Conservation (phyloP, 495 filamentous ascomycete genomes). For the Cairneyella variabilis region DNA sequence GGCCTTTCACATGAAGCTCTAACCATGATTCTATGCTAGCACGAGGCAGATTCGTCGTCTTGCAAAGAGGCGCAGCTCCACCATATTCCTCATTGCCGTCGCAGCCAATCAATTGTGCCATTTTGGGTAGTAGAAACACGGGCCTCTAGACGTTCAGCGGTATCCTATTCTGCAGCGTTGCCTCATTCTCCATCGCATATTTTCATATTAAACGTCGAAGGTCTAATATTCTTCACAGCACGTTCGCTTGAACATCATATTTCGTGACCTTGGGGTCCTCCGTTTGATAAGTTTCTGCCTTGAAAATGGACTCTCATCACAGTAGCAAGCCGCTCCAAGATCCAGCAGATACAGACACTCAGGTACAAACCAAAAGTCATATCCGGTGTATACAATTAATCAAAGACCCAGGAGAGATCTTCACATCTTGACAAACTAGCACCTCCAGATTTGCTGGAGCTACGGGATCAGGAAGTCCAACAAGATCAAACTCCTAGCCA, state of each 20-base stretch:
- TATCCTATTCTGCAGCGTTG: too few relatives aligned
- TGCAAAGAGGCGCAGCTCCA: too few relatives aligned
- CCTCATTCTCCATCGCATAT: neutral
- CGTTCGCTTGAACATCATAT: neutral
- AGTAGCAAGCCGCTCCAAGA: neutral
- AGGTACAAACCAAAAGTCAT: neutral
- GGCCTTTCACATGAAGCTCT: too few relatives aligned
- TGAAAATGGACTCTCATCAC: neutral
- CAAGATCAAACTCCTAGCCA: neutral
- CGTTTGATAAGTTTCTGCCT: neutral
- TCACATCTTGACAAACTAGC: neutral
- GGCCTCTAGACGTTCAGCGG: too few relatives aligned
- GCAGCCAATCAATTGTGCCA: too few relatives aligned
- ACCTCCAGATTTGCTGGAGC: neutral
- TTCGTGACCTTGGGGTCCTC: neutral
- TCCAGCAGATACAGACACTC: neutral
- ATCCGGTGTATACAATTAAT: neutral
- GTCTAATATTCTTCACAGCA: neutral
- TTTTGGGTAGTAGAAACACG: too few relatives aligned
- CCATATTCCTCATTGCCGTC: too few relatives aligned
- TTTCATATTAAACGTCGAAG: neutral
- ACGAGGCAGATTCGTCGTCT: too few relatives aligned
- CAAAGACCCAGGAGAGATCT: neutral
- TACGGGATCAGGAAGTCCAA: neutral
- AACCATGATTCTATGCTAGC: too few relatives aligned